A percentile compares a stretch with the other conserved stretches of the same genome.
phyloP scores from a whole-genome alignment of 2,329 filamentous ascomycete species.

The Claviceps sp. region DNA sequence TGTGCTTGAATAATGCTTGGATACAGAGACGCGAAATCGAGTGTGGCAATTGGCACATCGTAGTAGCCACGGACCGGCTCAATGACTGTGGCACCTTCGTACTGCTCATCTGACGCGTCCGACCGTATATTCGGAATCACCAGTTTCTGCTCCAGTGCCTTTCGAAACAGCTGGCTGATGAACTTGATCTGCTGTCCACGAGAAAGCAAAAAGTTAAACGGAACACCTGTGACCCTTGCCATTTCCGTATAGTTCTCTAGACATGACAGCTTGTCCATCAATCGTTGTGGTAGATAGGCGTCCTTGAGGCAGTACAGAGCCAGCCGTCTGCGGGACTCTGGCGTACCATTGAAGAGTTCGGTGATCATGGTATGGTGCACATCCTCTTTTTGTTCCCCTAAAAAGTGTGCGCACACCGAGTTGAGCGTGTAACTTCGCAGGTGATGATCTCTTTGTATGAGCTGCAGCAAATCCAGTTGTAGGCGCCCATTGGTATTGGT shows the following conservation, averaged over 20 bases:
- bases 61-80: slow-evolving; percentile 91
- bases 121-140: slow-evolving; percentile 79
- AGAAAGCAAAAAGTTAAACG: slow-evolving; percentile 86
- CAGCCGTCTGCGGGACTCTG: slow-evolving; percentile 78
- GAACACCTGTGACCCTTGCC: slow-evolving; percentile 97
- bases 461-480: slow-evolving; percentile 85
- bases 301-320: slow-evolving; percentile 97
- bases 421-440: slow-evolving; percentile 94
- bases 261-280: slow-evolving; percentile 97
- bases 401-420: slow-evolving; percentile 85
- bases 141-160: slow-evolving; percentile 82
- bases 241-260: slow-evolving; percentile 99
- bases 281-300: slow-evolving; percentile 80
- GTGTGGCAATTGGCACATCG: slow-evolving; percentile 83
- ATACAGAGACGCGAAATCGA: slow-evolving; percentile 97
- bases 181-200: slow-evolving; percentile 96
- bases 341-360: slow-evolving; percentile 89
- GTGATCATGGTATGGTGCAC: slow-evolving; percentile 99
- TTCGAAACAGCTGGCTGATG: slow-evolving; percentile 91
- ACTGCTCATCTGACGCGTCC: slow-evolving; percentile 69
- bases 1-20: slow-evolving; percentile 98
- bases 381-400: slow-evolving; percentile 96
- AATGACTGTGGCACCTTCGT: slow-evolving; percentile 95
- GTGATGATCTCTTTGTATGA: slow-evolving; percentile 90
- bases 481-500: slow-evolving; percentile 92